Conservation (phyloP, 257 asterid species). For the Plantago major region DNA sequence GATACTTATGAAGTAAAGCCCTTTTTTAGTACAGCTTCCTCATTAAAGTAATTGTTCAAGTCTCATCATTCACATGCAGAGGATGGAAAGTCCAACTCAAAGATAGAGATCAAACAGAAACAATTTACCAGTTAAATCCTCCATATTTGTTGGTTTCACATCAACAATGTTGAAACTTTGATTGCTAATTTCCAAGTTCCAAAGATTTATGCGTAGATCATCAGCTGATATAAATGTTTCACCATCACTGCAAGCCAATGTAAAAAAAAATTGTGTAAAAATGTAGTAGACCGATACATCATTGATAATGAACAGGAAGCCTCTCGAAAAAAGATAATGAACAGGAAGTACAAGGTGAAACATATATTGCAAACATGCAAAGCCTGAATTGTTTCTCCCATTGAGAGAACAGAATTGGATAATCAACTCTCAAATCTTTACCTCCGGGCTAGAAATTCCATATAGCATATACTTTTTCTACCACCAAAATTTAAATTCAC, state of each 20-base stretch:
- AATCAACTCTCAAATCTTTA: neutral
- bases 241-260: constrained; percentile 61
- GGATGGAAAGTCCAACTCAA: constrained; percentile 1
- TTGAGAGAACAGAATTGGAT: neutral
- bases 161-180: constrained; percentile 91
- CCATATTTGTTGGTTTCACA: constrained; percentile 89
- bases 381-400: neutral
- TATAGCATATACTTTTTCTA: too few relatives aligned
- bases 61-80: constrained; percentile 5
- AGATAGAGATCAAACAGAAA: constrained; percentile 4
- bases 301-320: neutral
- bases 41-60: constrained; percentile 3
- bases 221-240: constrained; percentile 94
- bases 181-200: constrained; percentile 87
- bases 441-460: too few relatives aligned
- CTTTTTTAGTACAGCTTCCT: neutral
- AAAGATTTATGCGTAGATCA: constrained; percentile 79
- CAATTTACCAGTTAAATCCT: constrained; percentile 73
- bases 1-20: neutral
- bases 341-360: neutral
- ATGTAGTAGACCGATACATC: neutral
- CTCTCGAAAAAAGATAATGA: neutral
- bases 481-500: too few relatives aligned
- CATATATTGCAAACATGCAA: neutral
- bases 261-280: neutral